phyloP scores from a whole-genome alignment of 75 land plant species.

The Adiantum capillusveneris region DNA sequence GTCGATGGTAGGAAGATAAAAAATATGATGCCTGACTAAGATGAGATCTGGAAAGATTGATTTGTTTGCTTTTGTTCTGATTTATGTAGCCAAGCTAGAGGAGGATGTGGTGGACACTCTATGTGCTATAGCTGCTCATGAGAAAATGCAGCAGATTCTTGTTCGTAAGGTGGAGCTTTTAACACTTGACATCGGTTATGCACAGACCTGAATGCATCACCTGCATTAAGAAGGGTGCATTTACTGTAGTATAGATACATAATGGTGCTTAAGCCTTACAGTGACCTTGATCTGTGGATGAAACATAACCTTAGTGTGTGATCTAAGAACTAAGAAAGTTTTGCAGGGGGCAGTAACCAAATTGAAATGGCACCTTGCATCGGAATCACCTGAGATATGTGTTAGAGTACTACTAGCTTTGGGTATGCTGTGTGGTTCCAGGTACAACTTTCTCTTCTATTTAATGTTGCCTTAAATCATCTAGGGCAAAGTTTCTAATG shows the following conservation, averaged over 20 bases:
- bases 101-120: constrained; percentile 31
- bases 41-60: too few species aligned
- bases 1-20: constrained; percentile 30
- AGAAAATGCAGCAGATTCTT: constrained; percentile 18
- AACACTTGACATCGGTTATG: too few species aligned
- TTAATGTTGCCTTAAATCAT: too few species aligned
- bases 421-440: constrained; percentile 40
- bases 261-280: too few species aligned
- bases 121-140: constrained; percentile 27
- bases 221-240: too few species aligned
- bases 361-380: constrained; percentile 14
- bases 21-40: too few species aligned
- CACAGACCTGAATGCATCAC: too few species aligned
- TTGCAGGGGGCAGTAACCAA: constrained; percentile 28
- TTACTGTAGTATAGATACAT: too few species aligned
- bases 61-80: constrained; percentile 2
- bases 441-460: constrained; percentile 12
- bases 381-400: constrained; percentile 27
- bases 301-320: too few species aligned
- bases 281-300: too few species aligned
- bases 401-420: constrained; percentile 27
- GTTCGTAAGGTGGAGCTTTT: constrained; percentile 18
- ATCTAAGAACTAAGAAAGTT: too few species aligned
- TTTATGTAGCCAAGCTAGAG: constrained; percentile 16
- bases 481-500: too few species aligned